These are phyloP conservation scores for Pseudogymnoascus destructans DNA, from an alignment of 2,329 filamentous ascomycete species.

Conservation along the genomic window DNA sequence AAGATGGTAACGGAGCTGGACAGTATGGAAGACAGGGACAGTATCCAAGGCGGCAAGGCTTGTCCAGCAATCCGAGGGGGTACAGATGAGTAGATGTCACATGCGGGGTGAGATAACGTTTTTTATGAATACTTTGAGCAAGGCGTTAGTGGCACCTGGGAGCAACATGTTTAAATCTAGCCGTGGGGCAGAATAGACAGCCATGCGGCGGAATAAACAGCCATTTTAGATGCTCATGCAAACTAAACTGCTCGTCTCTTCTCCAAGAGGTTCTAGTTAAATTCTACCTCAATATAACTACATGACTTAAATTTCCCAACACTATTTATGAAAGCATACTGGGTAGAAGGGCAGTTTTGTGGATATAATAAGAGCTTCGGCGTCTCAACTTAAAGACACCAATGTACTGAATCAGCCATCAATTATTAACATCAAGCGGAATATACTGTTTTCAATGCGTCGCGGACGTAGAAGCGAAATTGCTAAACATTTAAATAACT, in stretches of 20 bases:
- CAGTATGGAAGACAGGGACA: background rate
- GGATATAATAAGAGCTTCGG: background rate
- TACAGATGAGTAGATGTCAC: background rate
- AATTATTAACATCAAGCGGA: background rate
- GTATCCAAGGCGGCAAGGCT: conserved; percentile 1
- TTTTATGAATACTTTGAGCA: conserved; percentile 3
- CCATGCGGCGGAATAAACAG: background rate
- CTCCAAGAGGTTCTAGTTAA: background rate
- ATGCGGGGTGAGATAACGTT: background rate
- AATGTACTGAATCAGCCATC: background rate
- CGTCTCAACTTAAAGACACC: background rate
- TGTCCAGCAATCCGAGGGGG: background rate
- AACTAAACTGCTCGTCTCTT: background rate
- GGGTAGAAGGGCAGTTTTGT: background rate
- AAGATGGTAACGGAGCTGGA: background rate
- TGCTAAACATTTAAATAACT: background rate
- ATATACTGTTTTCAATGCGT: background rate
- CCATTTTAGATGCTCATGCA: conserved; percentile 1
- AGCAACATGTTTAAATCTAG: conserved; percentile 3
- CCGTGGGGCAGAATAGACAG: background rate
- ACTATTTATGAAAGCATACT: background rate
- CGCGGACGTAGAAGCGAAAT: background rate
- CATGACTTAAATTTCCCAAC: background rate
- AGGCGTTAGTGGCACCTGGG: conserved; percentile 4
- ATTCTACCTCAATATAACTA: background rate